Evolutionary conservation across 1,284 basidiomycete genomes (phyloP).

Genomic region (Microbotryum violaceum): DNA sequence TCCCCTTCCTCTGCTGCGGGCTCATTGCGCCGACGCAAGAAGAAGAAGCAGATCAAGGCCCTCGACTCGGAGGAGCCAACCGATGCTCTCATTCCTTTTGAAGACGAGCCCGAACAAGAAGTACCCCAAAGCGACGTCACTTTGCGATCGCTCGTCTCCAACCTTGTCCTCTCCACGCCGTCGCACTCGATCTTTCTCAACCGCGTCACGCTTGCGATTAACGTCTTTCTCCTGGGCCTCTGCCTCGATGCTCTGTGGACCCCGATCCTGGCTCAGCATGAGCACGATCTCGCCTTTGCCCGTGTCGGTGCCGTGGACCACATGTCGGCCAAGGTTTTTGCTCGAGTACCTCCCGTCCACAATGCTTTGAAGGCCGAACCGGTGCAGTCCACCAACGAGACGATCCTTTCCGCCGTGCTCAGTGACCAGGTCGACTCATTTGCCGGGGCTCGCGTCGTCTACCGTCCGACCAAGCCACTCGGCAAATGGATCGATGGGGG

Average conservation of each 20-base stretch:
- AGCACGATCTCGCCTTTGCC: slow-evolving; percentile 52
- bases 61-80: not conserved
- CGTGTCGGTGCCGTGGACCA: slow-evolving; percentile 62
- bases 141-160: not conserved
- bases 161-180: not conserved
- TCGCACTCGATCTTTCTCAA: slow-evolving; percentile 13
- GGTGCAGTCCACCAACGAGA: not conserved
- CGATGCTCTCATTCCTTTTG: not conserved
- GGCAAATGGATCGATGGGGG: slow-evolving; percentile 31
- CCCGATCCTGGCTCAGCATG: slow-evolving; percentile 28
- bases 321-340: slow-evolving; percentile 54
- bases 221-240: slow-evolving; percentile 26
- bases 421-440: slow-evolving; percentile 10
- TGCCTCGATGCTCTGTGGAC: slow-evolving; percentile 28
- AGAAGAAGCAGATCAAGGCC: not conserved
- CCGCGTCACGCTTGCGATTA: slow-evolving; percentile 17
- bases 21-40: slow-evolving; percentile 1
- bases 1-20: not conserved
- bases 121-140: not conserved
- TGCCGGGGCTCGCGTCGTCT: slow-evolving; percentile 26
- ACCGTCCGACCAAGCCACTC: slow-evolving; percentile 30
- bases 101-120: not conserved
- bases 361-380: not conserved
- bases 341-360: slow-evolving; percentile 49
- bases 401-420: slow-evolving; percentile 10